Conservation (phyloP, 805 yeast genomes). For the Candida nanaspora region DNA sequence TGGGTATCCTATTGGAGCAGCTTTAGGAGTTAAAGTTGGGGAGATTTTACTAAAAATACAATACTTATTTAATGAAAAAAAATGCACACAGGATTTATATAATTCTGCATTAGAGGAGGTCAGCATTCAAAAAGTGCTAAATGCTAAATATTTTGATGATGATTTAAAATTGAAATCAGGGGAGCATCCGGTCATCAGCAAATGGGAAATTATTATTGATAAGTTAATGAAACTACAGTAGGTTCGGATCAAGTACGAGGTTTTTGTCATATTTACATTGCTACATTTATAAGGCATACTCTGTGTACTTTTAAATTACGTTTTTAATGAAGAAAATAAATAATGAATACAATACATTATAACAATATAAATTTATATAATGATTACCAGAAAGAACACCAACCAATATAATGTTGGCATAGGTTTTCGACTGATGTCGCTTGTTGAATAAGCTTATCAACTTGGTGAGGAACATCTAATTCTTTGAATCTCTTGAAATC, state of each 20-base stretch:
- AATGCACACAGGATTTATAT: conserved; percentile 9
- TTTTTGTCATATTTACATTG: no score
- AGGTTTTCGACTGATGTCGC: conserved; percentile 94
- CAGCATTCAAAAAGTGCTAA: conserved; percentile 49
- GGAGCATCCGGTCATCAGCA: conserved; percentile 18
- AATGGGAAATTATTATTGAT: conserved; percentile 13
- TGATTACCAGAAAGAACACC: conserved; percentile 97
- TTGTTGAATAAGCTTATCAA: conserved; percentile 87
- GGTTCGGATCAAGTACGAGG: not conserved
- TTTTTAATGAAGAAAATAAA: no score
- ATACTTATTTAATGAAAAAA: conserved; percentile 1
- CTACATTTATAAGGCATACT: no score
- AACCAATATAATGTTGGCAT: conserved; percentile 95
- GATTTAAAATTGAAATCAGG: conserved; percentile 31
- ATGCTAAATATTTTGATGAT: conserved; percentile 44
- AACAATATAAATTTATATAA: not conserved
- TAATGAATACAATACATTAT: not conserved
- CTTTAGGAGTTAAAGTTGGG: conserved; percentile 62
- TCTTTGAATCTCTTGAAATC: conserved; percentile 72
- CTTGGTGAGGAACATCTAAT: conserved; percentile 81
- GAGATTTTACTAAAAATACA: conserved; percentile 44
- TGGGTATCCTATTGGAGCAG: conserved; percentile 73
- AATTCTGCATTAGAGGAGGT: conserved; percentile 44
- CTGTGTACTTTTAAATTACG: no score
- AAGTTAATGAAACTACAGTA: not conserved